Base-by-base conservation (phyloP, 1,284 basidiomycete species). In the Testicularia cyperi region DNA sequence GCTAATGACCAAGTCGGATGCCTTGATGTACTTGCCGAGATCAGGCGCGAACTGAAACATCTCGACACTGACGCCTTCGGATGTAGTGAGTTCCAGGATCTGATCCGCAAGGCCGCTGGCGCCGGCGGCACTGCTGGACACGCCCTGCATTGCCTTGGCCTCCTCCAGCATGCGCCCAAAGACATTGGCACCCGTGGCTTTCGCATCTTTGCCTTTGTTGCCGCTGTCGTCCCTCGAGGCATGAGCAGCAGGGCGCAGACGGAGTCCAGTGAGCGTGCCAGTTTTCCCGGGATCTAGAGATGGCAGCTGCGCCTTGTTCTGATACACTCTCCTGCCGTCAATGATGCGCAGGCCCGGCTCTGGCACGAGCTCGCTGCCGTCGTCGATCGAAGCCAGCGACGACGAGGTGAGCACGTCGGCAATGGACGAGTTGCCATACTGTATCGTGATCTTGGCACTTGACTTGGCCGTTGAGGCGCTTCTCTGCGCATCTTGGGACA, bases 1-100 rank as follows among this genome's bases (percentile, higher is more conserved):
- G 70, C 89, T 88, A 28, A 97, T 86, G 38, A 97, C 83, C 33
- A 91, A 77, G 73, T 90, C 85, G 19, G 88, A 85, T 12, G 74
- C 78, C 33, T 80, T 78, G 54, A 88, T 86, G 51, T 52, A 56
- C 21, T 35, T n/a, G 12, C 31, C 29, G 18, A 72, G 52, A 24
- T 51, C 39, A 0, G 61, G 48, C 2, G 68, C 51, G 23, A 66
- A 72, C 5, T 47, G 45, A 28, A 68, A 63, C n/a, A 61, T 18
- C 18, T 56, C 36, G 16, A 69, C 30, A 12, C 65, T 44, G 14
- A 69, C 39, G 10, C 49, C 53, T 6, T 44, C 23, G 14, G 36
- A 21, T 20, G 44, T 51, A 3, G 36, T 48, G 1, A 52, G 51
- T 16, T 65, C 47, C 2, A 65, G 36, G 4, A 44, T 38, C 4